A percentile compares a stretch with the other conserved stretches of the same genome.
These are phyloP conservation scores for Citrus inodora DNA, from an alignment of 345 rosid genomes.

Conservation along the genomic window DNA sequence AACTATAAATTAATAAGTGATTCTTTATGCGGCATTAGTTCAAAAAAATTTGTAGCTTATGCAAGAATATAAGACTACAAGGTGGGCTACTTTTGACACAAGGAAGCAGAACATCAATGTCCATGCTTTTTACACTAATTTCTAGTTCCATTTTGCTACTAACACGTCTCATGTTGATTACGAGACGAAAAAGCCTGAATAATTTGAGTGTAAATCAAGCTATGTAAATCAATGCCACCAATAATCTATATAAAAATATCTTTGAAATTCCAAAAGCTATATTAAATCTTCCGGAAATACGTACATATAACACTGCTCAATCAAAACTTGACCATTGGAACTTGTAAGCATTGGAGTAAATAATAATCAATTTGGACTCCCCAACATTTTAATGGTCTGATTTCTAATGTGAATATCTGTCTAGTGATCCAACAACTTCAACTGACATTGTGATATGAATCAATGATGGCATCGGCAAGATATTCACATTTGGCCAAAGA, in stretches of 20 bases:
- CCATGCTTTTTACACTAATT: background rate
- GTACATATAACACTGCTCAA: background rate
- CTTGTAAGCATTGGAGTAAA: background rate
- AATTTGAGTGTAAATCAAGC: background rate
- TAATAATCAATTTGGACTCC: slow-evolving; percentile 3
- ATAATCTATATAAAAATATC: background rate
- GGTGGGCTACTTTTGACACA: background rate
- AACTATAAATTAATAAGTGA: background rate
- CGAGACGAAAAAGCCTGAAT: background rate
- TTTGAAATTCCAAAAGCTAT: background rate
- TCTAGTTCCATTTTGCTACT: background rate
- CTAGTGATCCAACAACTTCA: slow-evolving; percentile 21
- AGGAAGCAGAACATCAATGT: background rate
- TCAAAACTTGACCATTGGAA: background rate
- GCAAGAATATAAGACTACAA: background rate
- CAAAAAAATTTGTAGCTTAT: background rate
- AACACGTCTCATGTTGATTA: background rate
- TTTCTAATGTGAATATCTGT: background rate
- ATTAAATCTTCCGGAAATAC: background rate
- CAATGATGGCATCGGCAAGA: slow-evolving; percentile 86
- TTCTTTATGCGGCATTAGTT: background rate
- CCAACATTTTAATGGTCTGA: slow-evolving; percentile 14
- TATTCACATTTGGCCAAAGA: slow-evolving; percentile 89
- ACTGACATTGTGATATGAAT: slow-evolving; percentile 76
- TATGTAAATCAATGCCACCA: background rate